phyloP scores from a whole-genome alignment of 495 filamentous ascomycete species.

The Neurospora sp. region DNA sequence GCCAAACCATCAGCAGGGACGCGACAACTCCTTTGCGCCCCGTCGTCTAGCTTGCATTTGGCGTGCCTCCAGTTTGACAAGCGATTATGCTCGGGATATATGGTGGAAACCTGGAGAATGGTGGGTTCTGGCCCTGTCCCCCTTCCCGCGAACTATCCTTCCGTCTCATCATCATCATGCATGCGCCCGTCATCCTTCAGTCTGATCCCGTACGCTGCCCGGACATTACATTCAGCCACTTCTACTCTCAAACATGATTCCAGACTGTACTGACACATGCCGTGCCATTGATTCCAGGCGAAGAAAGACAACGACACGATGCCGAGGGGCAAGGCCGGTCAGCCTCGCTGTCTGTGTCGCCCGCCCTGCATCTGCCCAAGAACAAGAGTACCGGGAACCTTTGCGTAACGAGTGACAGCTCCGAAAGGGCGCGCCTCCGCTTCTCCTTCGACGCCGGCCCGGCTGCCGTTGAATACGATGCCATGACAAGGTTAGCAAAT shows the following conservation, averaged over 20 bases:
- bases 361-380: slow-evolving; percentile 45
- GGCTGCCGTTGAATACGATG: slow-evolving; percentile 38
- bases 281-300: slow-evolving; percentile 23
- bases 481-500: slow-evolving; percentile 38
- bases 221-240: not conserved
- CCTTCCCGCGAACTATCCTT: not conserved
- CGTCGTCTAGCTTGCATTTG: slow-evolving; percentile 1
- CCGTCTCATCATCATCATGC: not conserved
- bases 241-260: not conserved
- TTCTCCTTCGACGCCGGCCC: slow-evolving; percentile 47
- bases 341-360: slow-evolving; percentile 18
- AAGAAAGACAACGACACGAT: slow-evolving; percentile 28
- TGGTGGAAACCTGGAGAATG: slow-evolving; percentile 36
- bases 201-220: not conserved
- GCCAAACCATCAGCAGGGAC: not conserved
- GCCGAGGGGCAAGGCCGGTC: slow-evolving; percentile 22
- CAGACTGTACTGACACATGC: slow-evolving; percentile 16
- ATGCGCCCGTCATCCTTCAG: not conserved
- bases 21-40: not conserved
- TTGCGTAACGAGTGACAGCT: slow-evolving; percentile 29
- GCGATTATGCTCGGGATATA: slow-evolving; percentile 38
- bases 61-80: slow-evolving; percentile 8
- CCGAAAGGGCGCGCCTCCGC: slow-evolving; percentile 37
- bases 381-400: slow-evolving; percentile 56
- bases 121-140: slow-evolving; percentile 23